Evolutionary conservation across 2,329 filamentous ascomycete genomes (phyloP).

Genomic region (Aspergillus sp.): DNA sequence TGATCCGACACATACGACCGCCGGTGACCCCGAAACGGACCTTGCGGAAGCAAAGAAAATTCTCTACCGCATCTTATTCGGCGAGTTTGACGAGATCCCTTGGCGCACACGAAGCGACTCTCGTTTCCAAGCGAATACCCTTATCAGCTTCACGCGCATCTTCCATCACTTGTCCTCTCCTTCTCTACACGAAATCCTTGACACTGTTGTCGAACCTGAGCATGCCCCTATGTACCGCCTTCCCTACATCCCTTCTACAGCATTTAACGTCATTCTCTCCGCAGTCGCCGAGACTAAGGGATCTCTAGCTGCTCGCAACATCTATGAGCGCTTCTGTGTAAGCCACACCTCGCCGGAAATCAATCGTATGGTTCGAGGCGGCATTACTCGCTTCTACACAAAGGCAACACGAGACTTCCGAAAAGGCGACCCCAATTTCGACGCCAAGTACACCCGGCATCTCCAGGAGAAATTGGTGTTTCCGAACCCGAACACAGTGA

Average conservation of each 20-base stretch:
- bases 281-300: conserved; percentile 54
- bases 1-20: not conserved
- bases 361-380: conserved; percentile 26
- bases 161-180: conserved; percentile 33
- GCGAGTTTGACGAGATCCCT: conserved; percentile 32
- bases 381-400: conserved; percentile 27
- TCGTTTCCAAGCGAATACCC: conserved; percentile 29
- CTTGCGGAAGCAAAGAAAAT: conserved; percentile 31
- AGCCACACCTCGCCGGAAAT: conserved; percentile 22
- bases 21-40: conserved; percentile 13
- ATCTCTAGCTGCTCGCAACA: conserved; percentile 45
- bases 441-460: conserved; percentile 24
- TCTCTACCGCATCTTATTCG: conserved; percentile 34
- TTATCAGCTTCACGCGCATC: conserved; percentile 31
- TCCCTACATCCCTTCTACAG: conserved; percentile 33
- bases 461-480: conserved; percentile 28
- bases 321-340: conserved; percentile 52
- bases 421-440: conserved; percentile 27
- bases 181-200: conserved; percentile 29
- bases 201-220: conserved; percentile 15
- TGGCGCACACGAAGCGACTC: conserved; percentile 16
- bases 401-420: conserved; percentile 21
- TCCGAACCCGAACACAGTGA: conserved; percentile 36
- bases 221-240: conserved; percentile 19
- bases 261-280: conserved; percentile 56